Conservation (phyloP, 208 protist genomes). For the Sergeia podlipaevii region DNA sequence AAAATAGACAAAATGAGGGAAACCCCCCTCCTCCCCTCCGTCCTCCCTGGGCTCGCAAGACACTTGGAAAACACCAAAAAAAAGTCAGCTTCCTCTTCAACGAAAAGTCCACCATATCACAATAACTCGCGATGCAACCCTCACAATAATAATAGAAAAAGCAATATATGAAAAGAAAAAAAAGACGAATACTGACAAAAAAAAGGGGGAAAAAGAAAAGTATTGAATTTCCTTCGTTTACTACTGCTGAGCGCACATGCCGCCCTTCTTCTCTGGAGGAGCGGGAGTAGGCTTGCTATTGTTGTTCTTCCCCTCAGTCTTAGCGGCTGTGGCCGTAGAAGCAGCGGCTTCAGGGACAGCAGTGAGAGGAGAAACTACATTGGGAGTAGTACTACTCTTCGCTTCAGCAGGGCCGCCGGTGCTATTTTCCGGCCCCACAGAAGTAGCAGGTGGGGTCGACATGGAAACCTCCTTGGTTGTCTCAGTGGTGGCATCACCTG, state of each 20-base stretch:
- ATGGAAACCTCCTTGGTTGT: not conserved
- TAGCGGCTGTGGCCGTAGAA: not conserved
- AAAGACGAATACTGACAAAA: too few species aligned
- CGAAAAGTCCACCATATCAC: not conserved
- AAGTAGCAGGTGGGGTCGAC: too few species aligned
- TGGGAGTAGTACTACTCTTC: not conserved
- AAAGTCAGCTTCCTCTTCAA: constrained; percentile 1
- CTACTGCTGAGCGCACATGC: constrained; percentile 20
- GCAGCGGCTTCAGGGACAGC: not conserved
- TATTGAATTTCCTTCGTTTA: constrained; percentile 2
- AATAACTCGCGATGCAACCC: too few species aligned
- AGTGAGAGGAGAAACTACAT: not conserved
- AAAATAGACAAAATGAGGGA: not conserved
- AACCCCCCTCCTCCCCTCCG: not conserved
- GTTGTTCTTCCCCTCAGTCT: constrained; percentile 7
- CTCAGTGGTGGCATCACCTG: constrained; percentile 1
- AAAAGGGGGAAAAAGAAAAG: constrained; percentile 1
- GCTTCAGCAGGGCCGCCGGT: constrained; percentile 6
- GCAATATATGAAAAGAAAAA: not conserved
- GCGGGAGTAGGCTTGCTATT: constrained; percentile 2
- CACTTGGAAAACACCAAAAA: constrained; percentile 6
- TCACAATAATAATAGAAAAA: not conserved
- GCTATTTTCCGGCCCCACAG: constrained; percentile 2
- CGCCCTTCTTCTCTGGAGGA: constrained; percentile 14
- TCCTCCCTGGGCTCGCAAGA: too few species aligned